A percentile compares a stretch with the other conserved stretches of the same genome.
Evolutionary conservation across 2,329 filamentous ascomycete species (phyloP).

Genomic region (Fusarium lyarnte): DNA sequence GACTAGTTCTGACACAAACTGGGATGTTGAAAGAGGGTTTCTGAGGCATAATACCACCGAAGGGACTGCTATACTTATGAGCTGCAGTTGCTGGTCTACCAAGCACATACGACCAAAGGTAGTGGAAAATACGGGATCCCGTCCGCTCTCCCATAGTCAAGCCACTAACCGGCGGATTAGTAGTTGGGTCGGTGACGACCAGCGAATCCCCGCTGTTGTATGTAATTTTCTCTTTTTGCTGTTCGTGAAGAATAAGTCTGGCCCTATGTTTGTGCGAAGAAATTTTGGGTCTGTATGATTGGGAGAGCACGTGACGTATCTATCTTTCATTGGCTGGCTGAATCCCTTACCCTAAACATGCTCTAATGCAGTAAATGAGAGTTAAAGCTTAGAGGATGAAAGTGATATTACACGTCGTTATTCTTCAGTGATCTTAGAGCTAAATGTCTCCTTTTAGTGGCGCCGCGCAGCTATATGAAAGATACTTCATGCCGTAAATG

Average conservation of each 20-base stretch:
- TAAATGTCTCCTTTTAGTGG: fast-evolving
- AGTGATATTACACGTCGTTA: fast-evolving
- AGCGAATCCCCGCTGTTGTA: constrained; percentile 30
- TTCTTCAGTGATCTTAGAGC: fast-evolving
- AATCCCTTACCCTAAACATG: neutral
- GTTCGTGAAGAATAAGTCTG: fast-evolving
- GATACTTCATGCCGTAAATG: fast-evolving
- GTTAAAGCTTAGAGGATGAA: fast-evolving
- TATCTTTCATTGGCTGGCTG: neutral
- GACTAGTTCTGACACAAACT: neutral
- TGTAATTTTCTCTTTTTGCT: neutral
- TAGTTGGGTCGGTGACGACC: constrained; percentile 31
- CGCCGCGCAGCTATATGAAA: fast-evolving
- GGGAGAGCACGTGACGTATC: neutral
- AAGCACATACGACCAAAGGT: constrained; percentile 26
- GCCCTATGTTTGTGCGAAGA: neutral
- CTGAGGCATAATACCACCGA: too few species aligned
- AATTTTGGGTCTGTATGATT: neutral
- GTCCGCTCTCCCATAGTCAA: constrained; percentile 30
- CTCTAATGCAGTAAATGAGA: neutral
- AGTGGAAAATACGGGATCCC: constrained; percentile 29
- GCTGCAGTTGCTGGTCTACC: fast-evolving
- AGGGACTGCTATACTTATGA: fast-evolving
- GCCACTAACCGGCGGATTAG: constrained; percentile 26
- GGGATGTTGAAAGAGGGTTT: neutral